Evolutionary conservation across 805 yeast genomes (phyloP).

Genomic region (Saccharomycopsis babjevae): DNA sequence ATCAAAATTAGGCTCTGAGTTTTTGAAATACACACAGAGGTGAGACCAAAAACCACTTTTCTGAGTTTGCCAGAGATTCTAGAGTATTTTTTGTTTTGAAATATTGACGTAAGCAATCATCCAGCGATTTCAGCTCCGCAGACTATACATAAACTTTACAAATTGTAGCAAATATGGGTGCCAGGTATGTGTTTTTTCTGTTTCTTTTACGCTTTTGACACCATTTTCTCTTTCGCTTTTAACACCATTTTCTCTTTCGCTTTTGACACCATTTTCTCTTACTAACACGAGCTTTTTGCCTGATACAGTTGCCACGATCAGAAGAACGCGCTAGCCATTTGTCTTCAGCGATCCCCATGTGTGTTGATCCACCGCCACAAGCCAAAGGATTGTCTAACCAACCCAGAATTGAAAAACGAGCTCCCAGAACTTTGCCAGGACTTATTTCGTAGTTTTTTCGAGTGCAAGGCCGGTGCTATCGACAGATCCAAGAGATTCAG

Average conservation of each 20-base stretch:
- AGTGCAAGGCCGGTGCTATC: slow-evolving; percentile 83
- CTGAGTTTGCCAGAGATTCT: too few species aligned
- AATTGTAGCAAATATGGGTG: not conserved
- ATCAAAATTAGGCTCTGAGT: too few species aligned
- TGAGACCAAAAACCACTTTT: too few species aligned
- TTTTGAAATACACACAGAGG: too few species aligned
- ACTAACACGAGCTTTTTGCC: not conserved
- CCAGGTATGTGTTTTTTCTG: not conserved
- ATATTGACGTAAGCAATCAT: too few species aligned
- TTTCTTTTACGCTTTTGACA: too few species aligned
- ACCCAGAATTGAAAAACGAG: slow-evolving; percentile 65
- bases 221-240: not conserved
- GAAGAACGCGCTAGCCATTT: slow-evolving; percentile 87
- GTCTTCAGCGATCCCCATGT: slow-evolving; percentile 94
- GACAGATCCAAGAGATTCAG: slow-evolving; percentile 86
- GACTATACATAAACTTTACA: too few species aligned
- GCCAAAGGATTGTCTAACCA: slow-evolving; percentile 77
- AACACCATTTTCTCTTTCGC: not conserved
- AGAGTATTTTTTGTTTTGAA: too few species aligned
- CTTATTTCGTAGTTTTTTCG: slow-evolving; percentile 75
- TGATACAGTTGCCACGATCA: slow-evolving; percentile 77
- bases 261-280: not conserved
- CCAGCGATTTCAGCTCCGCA: too few species aligned
- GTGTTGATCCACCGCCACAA: slow-evolving; percentile 83
- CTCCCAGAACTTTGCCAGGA: slow-evolving; percentile 84